A percentile compares a stretch with the other conserved stretches of the same genome.
phyloP scores from a whole-genome alignment of 805 yeast species.

The Saturnispora mendoncae region DNA sequence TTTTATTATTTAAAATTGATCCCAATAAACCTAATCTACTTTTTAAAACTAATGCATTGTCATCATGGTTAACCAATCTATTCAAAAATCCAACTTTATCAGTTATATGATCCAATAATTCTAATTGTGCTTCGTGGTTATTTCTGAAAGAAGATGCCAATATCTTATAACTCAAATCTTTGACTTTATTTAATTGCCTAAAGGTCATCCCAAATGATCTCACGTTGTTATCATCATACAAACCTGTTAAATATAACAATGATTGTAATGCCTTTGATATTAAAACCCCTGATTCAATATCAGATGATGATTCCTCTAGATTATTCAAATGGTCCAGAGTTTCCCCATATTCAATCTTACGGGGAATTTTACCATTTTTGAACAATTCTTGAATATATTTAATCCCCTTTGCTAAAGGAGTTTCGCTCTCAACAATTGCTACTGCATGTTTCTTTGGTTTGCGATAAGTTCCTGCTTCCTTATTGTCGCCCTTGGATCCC shows the following conservation, averaged over 20 bases:
- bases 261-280: conserved; percentile 31
- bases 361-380: not conserved
- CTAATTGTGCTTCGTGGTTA: conserved; percentile 39
- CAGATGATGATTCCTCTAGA: conserved; percentile 57
- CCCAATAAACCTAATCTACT: conserved; percentile 46
- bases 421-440: conserved; percentile 1
- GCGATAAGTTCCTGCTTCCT: not conserved
- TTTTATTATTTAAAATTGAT: conserved; percentile 32
- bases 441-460: not conserved
- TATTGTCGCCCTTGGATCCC: not conserved
- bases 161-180: conserved; percentile 50
- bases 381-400: conserved; percentile 7
- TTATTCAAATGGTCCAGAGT: conserved; percentile 28
- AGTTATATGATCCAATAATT: conserved; percentile 15
- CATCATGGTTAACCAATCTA: conserved; percentile 13
- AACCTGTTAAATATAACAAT: conserved; percentile 26
- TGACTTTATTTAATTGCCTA: conserved; percentile 18
- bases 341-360: conserved; percentile 5
- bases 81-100: conserved; percentile 16
- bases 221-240: conserved; percentile 14
- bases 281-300: conserved; percentile 49
- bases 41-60: conserved; percentile 17
- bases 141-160: conserved; percentile 66
- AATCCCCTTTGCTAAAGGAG: conserved; percentile 5
- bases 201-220: conserved; percentile 10